Evolutionary conservation across 2,329 filamentous ascomycete genomes (phyloP).

Genomic region (Colletotrichum shisoi): DNA sequence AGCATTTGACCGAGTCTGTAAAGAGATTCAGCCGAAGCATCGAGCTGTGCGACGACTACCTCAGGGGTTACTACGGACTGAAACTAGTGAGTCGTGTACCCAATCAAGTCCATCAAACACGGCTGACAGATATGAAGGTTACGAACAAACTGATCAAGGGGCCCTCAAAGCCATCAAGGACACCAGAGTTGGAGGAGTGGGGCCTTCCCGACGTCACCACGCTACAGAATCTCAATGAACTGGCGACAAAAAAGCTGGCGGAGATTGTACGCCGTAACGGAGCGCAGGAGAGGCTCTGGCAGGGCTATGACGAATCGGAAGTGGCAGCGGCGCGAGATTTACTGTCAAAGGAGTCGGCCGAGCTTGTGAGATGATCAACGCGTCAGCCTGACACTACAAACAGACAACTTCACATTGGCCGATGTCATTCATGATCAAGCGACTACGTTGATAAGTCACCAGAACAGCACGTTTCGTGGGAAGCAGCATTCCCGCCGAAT

Average conservation of each 20-base stretch:
- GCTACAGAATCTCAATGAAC: conserved; percentile 72
- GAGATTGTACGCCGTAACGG: conserved; percentile 75
- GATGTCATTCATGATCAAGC: conserved; percentile 15
- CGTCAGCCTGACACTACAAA: conserved; percentile 1
- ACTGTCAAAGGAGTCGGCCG: conserved; percentile 61
- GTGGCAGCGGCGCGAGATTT: conserved; percentile 75
- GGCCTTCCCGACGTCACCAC: conserved; percentile 64
- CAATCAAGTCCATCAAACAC: neutral
- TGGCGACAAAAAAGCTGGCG: conserved; percentile 75
- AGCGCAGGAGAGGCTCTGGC: conserved; percentile 70
- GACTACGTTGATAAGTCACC: conserved; percentile 20
- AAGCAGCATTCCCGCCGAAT: neutral
- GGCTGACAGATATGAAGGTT: conserved; percentile 49
- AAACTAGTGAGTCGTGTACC: conserved; percentile 68
- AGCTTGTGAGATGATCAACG: conserved; percentile 52
- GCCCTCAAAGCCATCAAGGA: conserved; percentile 54
- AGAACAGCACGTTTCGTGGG: conserved; percentile 21
- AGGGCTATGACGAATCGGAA: conserved; percentile 76
- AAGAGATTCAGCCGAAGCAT: conserved; percentile 89
- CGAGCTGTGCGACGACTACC: conserved; percentile 91
- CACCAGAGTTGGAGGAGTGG: conserved; percentile 59
- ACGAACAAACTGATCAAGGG: conserved; percentile 60
- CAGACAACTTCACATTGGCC: conserved; percentile 4
- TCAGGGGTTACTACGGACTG: conserved; percentile 91
- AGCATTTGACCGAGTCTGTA: conserved; percentile 74